phyloP scores from a whole-genome alignment of 2,329 filamentous ascomycete genomes.

The Mycosphaerella sp. region DNA sequence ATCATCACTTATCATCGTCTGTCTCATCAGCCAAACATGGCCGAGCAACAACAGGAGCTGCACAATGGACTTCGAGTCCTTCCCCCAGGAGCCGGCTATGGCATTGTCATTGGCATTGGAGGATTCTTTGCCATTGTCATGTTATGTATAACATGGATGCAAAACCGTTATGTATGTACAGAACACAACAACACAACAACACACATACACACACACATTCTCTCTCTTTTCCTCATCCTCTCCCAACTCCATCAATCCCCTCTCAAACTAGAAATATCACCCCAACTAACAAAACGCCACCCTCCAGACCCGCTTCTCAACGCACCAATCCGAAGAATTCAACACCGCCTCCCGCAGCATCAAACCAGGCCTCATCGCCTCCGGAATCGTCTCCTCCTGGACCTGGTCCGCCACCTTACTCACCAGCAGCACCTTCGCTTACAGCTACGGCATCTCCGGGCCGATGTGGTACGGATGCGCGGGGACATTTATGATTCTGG shows the following conservation, averaged over 20 bases:
- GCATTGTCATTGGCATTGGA: conserved; percentile 67
- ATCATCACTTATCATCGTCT: too few relatives aligned
- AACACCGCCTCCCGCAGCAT: conserved; percentile 79
- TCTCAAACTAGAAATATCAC: too few relatives aligned
- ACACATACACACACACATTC: too few relatives aligned
- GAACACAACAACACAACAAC: neutral
- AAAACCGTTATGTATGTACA: conserved; percentile 53
- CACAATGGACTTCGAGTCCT: conserved; percentile 18
- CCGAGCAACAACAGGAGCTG: conserved; percentile 11
- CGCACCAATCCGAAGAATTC: conserved; percentile 63
- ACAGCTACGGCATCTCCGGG: conserved; percentile 35
- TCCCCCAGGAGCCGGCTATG: conserved; percentile 33
- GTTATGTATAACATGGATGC: conserved; percentile 30
- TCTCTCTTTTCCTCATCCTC: too few relatives aligned
- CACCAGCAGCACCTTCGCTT: conserved; percentile 33
- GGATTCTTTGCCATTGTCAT: conserved; percentile 57
- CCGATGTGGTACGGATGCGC: conserved; percentile 42
- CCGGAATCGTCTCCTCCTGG: conserved; percentile 79
- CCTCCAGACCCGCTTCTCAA: conserved; percentile 27
- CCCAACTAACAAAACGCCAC: too few relatives aligned
- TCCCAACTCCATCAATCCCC: too few relatives aligned
- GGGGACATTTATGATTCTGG: conserved; percentile 41
- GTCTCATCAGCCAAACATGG: too few relatives aligned
- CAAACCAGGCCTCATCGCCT: conserved; percentile 79
- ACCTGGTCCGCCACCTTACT: conserved; percentile 54